Percentiles rank a stretch among this genome's conserved stretches.
Evolutionary conservation across 2,329 filamentous ascomycete species (phyloP).

Genomic region (Phialophora macrospora): DNA sequence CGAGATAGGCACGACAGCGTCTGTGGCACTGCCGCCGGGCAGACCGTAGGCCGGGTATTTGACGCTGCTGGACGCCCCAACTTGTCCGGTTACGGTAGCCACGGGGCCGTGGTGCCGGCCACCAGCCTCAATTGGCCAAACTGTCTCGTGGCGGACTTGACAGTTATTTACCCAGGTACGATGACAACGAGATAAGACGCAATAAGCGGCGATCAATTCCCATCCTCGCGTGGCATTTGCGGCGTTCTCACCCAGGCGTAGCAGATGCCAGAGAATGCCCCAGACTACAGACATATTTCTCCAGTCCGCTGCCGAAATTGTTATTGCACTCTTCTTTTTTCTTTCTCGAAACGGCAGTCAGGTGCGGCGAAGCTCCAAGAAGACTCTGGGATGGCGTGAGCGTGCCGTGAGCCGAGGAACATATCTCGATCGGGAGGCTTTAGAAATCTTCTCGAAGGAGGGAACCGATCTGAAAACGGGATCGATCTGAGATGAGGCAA

Average conservation of each 20-base stretch:
- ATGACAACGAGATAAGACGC: neutral
- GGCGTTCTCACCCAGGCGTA: neutral
- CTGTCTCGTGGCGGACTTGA: neutral
- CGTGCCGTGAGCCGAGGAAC: constrained; percentile 30
- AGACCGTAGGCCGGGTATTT: neutral
- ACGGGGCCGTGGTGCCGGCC: neutral
- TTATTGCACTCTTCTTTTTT: neutral
- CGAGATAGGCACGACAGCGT: constrained; percentile 17
- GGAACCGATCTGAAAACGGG: constrained; percentile 13
- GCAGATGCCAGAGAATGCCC: neutral
- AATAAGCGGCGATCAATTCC: neutral
- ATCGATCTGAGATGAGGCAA: constrained; percentile 15
- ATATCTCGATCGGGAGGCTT: constrained; percentile 16
- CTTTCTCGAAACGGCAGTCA: neutral
- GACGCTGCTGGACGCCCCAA: neutral
- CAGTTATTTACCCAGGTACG: neutral
- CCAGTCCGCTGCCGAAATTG: neutral
- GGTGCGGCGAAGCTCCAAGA: neutral
- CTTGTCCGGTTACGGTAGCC: neutral
- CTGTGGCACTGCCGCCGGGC: constrained; percentile 1
- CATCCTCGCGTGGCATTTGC: constrained; percentile 5
- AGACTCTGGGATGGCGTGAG: neutral
- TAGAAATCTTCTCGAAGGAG: constrained; percentile 30
- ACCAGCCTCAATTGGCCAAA: neutral
- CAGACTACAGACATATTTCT: neutral